Evolutionary conservation across 2,329 filamentous ascomycete species (phyloP), one percentile per base, ranked within the genome.

Genomic region (Ophiostoma perfectum): DNA sequence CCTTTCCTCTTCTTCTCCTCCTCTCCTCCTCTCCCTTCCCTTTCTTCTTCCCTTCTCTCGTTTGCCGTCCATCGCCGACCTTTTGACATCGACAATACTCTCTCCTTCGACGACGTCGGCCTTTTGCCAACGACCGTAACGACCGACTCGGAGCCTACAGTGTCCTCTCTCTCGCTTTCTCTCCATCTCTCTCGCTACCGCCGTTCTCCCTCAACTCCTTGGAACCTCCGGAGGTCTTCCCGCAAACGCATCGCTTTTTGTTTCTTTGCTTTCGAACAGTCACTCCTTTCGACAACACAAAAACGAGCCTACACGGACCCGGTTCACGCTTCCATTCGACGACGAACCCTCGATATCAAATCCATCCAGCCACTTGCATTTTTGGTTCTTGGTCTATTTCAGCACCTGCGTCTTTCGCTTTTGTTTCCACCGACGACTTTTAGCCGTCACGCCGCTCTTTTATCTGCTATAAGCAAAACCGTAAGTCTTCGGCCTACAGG

Each of bases 191-290:
- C 47, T 14, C 18, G 52, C 66, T 39, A 49, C 63, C 41, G 47
- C 44, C 66, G 66, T 45, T 67, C 55, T 60, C 27, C 14, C 27
- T 60, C 55, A 63, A 55, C 64, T 47, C 9, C 27, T 67, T 65
- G 66, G 52, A 72, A 72, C 72, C 74, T 74, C 73, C 68, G 73
- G 74, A 74, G 74, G 73, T 74, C 75, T 70, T 41, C 69, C 55
- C 27, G 27, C 27, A 14, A 27, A 60, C 27, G 55, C 55, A 60
- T 64, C 68, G 67, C 52, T 70, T 69, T 42, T 70, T 72, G 69
- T 38, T 60, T 39, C 9, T 60, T 60, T 60, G 55, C 11, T 60
- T 60, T 39, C 55, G 27, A 60, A 60, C 55, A 60, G 55, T 60
- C 55, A 60, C 27, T 60, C 55, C 27, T 60, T 60, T 60, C 55